A percentile compares a stretch with the other conserved stretches of the same genome.
These are phyloP conservation scores for Ammopiptanthus mongolicus DNA, from an alignment of 306 rosid species.

Conservation along the genomic window DNA sequence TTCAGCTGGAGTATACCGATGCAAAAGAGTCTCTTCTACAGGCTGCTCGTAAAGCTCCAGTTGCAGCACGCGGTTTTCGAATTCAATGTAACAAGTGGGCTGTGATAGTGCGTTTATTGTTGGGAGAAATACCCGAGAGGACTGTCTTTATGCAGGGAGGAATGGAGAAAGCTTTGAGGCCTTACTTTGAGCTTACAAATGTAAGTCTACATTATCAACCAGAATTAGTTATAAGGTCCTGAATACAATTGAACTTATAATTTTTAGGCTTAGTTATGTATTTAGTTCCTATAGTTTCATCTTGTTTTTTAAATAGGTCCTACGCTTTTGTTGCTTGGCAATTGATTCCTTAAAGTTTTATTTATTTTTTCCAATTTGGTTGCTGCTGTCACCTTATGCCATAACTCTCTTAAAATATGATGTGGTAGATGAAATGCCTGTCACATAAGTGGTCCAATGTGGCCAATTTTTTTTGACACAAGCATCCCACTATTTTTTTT, in stretches of 20 bases:
- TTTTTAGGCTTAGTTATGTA: not conserved
- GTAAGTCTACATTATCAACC: constrained; percentile 41
- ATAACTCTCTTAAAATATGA: not conserved
- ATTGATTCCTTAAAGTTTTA: not conserved
- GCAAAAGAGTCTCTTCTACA: constrained; percentile 97
- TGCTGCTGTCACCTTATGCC: not conserved
- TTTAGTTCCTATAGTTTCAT: not conserved
- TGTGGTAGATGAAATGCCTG: not conserved
- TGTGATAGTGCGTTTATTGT: constrained; percentile 80
- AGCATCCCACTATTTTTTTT: not conserved
- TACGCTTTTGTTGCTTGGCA: not conserved
- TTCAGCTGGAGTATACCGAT: constrained; percentile 96
- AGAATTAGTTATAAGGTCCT: not conserved
- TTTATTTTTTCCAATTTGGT: not conserved
- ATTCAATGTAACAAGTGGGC: constrained; percentile 99
- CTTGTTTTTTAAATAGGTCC: not conserved
- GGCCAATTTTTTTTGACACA: not conserved
- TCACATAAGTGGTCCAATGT: not conserved
- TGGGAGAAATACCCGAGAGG: constrained; percentile 81
- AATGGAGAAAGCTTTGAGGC: constrained; percentile 85
- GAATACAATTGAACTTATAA: not conserved
- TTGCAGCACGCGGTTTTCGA: constrained; percentile 91
- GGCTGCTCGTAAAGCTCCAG: constrained; percentile 96
- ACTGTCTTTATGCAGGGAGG: constrained; percentile 81
- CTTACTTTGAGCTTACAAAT: constrained; percentile 95